Base-by-base conservation (phyloP, 2,329 filamentous ascomycete species). In the Ophiostoma ips region DNA sequence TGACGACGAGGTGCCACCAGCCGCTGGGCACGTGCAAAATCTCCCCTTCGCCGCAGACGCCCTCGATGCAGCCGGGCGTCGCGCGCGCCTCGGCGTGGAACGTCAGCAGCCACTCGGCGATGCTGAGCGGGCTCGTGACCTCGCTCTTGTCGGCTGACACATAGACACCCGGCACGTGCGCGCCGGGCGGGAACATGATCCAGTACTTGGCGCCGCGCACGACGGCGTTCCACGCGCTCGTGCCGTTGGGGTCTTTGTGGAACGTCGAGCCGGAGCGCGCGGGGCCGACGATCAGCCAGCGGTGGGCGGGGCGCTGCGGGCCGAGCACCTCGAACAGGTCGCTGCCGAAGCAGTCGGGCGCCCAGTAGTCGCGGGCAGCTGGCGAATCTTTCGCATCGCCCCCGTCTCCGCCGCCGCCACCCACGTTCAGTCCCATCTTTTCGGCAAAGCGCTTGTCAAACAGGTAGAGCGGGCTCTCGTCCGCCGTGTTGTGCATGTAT, bases 1-100 rank as follows among this genome's bases (percentile, higher is more conserved):
- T 96, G 43, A 96, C 81, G 10, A 96, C 92, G 31, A 96, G 70
- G 70, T 96, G 90, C 81, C 92, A 96, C 90, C 90, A 96, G 6
- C 90, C 89, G 48, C 83, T 88, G 0, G 92, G 90, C 6, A 96
- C 90, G 62, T 95, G 87, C 46, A 96, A 67, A 15, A 96, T 82
- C 64, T 96, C 92, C 2, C 90, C 90, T 38, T 81, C 77, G 13
- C 70, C 66, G 62, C 90, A 96, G 28, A 96, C 80, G 0, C 87
- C 90, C 66, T 96, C 90, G 30, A 84, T 66, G 59, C 89, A 95
- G 11, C 84, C 87, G 0, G 82, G 77, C 2, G 82, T 79, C 48
- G 69, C 71, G 48, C 90, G 77, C 10, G 90, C 92, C 60, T 89
- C 84, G 2, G 76, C 76, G 61, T 96, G 92, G 64, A 95, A 96